A percentile compares a stretch with the other conserved stretches of the same genome.
These are phyloP conservation scores for Calonectria pseudoreteaudii DNA, from an alignment of 2,329 filamentous ascomycete genomes.

Conservation along the genomic window DNA sequence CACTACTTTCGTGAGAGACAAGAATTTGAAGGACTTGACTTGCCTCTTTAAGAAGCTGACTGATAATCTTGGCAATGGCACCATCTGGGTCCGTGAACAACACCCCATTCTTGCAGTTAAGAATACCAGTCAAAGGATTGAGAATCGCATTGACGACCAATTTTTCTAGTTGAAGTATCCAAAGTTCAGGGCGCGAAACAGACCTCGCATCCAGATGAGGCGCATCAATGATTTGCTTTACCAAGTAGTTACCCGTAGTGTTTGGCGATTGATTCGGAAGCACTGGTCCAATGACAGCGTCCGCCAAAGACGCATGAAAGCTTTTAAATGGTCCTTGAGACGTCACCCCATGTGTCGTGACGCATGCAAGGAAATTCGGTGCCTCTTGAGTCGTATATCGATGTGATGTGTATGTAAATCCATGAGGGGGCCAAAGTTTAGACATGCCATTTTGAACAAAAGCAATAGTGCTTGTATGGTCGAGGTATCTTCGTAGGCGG, in stretches of 20 bases:
- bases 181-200: slow-evolving; percentile 59
- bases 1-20: slow-evolving; percentile 67
- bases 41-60: slow-evolving; percentile 79
- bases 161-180: slow-evolving; percentile 83
- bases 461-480: slow-evolving; percentile 76
- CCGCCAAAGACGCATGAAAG: slow-evolving; percentile 63
- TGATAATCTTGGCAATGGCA: slow-evolving; percentile 70
- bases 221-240: slow-evolving; percentile 54
- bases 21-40: slow-evolving; percentile 78
- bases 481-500: slow-evolving; percentile 70
- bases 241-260: slow-evolving; percentile 51
- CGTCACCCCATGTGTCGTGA: slow-evolving; percentile 68
- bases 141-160: slow-evolving; percentile 83
- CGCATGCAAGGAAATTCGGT: slow-evolving; percentile 80
- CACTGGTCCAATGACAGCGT: slow-evolving; percentile 61
- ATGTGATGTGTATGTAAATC: slow-evolving; percentile 54
- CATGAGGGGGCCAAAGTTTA: slow-evolving; percentile 66
- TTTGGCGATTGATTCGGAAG: slow-evolving; percentile 40
- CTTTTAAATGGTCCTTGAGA: slow-evolving; percentile 64
- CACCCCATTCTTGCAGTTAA: slow-evolving; percentile 82
- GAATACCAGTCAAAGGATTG: slow-evolving; percentile 85
- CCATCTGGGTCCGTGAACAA: slow-evolving; percentile 70
- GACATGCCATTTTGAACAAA: slow-evolving; percentile 94
- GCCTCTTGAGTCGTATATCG: slow-evolving; percentile 52
- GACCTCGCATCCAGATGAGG: slow-evolving; percentile 55